Evolutionary conservation across 306 rosid genomes (phyloP), one percentile per base, ranked within the genome.

Genomic region (Quercus dentata): DNA sequence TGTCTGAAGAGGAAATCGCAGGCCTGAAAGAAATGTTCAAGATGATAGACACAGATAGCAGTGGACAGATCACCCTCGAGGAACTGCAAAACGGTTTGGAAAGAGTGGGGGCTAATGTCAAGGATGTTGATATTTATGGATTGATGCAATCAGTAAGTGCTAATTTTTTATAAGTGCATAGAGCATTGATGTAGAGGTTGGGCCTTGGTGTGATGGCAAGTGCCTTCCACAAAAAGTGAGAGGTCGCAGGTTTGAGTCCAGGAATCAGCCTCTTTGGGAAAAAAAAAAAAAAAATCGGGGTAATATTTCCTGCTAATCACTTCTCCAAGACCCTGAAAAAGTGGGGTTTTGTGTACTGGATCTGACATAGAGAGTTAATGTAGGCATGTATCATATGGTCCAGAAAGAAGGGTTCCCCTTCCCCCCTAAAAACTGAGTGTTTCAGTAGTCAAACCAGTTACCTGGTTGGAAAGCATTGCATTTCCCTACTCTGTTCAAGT

Each of bases 1-100:
- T 95, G 44, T 93, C 98, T 5, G 99, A 91, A 83, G 99, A 95
- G 79, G 99, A 95, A 90, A 95, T 95, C 56, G 99, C 85, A 12
- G 99, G 99, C 56, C 79, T 95, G 79, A 95, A 84, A 81, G 97
- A 91, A 84, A 95, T 95, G 99, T 95, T 95, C 89, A 90, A 73
- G 88, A 93, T 89, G 97, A 93, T 95, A 68, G 98, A 95, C 75
- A 13, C 92, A 8, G 99, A 95, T 88, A 90, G 86, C 20, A 95
- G 99, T 54, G 99, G 98, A 54, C 93, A 91, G 49, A 92, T 95
- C 78, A 86, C 90, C 71, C 90, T 93, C 3, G 99, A 95, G 87
- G 98, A 95, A 79, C 84, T 95, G 76, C 93, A 90, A 91, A 86
- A n/a, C 64, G 96, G 98, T 56, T 83, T 95, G 87, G 92, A 90